Percentiles rank a stretch among this genome's conserved stretches.
These are phyloP conservation scores for Microglena sp. DNA, from an alignment of 139 green algal species.

Conservation along the genomic window DNA sequence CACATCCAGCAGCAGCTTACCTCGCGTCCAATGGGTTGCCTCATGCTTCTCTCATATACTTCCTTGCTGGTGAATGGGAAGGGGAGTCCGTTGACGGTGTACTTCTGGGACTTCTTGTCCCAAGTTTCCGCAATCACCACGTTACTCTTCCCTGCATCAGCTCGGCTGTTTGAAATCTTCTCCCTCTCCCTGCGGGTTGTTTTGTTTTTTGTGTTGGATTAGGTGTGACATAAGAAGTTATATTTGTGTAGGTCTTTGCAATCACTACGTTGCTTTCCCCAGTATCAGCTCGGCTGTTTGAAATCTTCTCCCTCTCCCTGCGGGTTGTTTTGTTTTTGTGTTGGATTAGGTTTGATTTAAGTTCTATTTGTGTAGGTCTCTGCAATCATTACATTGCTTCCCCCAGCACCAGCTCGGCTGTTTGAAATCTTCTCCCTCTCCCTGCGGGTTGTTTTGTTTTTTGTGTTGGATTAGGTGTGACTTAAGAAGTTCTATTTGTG, in stretches of 20 bases:
- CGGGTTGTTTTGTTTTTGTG: no score
- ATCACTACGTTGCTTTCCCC: constrained; percentile 76
- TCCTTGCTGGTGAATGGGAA: constrained; percentile 51
- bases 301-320: constrained; percentile 42
- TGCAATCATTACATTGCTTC: constrained; percentile 81
- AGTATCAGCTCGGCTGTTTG: constrained; percentile 58
- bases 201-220: no score
- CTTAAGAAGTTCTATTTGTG: no score
- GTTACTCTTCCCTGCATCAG: constrained; percentile 67
- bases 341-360: no score
- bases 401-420: constrained; percentile 59
- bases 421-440: constrained; percentile 40
- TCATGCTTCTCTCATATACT: constrained; percentile 29
- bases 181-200: constrained; percentile 35
- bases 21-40: constrained; percentile 6
- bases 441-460: no score
- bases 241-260: no score
- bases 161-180: constrained; percentile 41
- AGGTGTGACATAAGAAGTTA: no score
- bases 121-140: constrained; percentile 84
- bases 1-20: no score
- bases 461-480: no score
- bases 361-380: no score
- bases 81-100: constrained; percentile 49
- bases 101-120: constrained; percentile 79